Base-by-base conservation (phyloP, 345 rosid genomes). In the Hibiscus syriacus region DNA sequence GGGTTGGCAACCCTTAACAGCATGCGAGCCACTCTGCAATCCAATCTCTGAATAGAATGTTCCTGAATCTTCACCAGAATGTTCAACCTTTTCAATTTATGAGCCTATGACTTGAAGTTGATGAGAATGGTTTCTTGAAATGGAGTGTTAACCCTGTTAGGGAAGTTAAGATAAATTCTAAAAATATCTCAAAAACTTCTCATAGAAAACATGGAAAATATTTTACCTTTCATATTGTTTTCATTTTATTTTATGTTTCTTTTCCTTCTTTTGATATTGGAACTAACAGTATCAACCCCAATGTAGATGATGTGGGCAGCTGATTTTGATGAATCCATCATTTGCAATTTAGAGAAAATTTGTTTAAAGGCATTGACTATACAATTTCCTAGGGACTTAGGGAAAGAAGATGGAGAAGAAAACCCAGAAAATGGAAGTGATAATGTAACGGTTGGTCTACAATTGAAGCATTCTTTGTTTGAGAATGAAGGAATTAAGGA, bases 261-360 rank as follows among this genome's bases (percentile, higher is more conserved):
- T 22, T 22, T 22, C 23, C 27, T 10, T 7, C 41, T 36, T 70
- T 55, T 26, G 32, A 71, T 26, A 4, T 52, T 19, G 49, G 6
- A 3, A 30, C 29, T 66, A 39, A 66, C 26, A 46, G 46, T 6
- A 66, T 63, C 22, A 2, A 59, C 52, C 49, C n/a, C 70, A 53
- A 79, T 75, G 75, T 79, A 92, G 98, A 92, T 92, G 95, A 88
- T 92, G 88, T 92, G 96, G 96, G 98, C 96, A 73, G 92, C 95
- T 80, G 98, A 90, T 79, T 92, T 79, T 71, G 92, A 89, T 60
- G 88, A 90, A 71, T 81, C 90, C 54, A 16, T 77, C 54, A 74
- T 71, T 39, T 76, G 76, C 80, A 69, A 74, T 70, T 71, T 92
- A 72, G 95, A 75, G 78, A 85, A 83, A 72, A 80, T 83, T 66